Conservation (phyloP, 73 alveolate genomes). For the Loxodes magnus region DNA sequence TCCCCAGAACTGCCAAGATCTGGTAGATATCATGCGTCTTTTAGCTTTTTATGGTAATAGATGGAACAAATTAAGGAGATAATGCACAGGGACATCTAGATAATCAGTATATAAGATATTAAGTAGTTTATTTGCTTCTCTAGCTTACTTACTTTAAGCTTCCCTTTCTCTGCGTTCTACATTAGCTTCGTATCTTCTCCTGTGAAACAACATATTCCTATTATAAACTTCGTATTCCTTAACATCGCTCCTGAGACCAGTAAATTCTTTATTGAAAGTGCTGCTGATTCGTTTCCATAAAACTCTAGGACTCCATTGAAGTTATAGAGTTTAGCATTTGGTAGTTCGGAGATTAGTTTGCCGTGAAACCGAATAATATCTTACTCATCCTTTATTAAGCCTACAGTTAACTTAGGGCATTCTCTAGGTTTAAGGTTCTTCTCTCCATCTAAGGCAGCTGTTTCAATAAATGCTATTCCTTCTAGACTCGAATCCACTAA, state of each 20-base stretch:
- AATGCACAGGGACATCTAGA: slow-evolving; percentile 21
- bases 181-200: slow-evolving; percentile 87
- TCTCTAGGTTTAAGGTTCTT: slow-evolving; percentile 76
- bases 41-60: slow-evolving; percentile 7
- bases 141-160: slow-evolving; percentile 39
- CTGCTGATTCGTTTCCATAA: no score
- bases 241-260: slow-evolving; percentile 25
- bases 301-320: not conserved
- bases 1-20: not conserved
- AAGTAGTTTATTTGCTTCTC: slow-evolving; percentile 45
- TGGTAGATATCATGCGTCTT: slow-evolving; percentile 15
- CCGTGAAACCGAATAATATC: not conserved
- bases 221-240: slow-evolving; percentile 61
- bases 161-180: slow-evolving; percentile 53
- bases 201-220: slow-evolving; percentile 64
- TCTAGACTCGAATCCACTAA: slow-evolving; percentile 63
- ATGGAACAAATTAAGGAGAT: not conserved
- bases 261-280: not conserved
- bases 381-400: not conserved
- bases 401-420: slow-evolving; percentile 1
- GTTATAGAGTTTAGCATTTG: not conserved
- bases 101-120: slow-evolving; percentile 17
- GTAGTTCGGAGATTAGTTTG: not conserved
- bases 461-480: slow-evolving; percentile 83
- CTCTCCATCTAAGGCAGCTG: slow-evolving; percentile 95